Evolutionary conservation across 768 basidiomycete species (phyloP).

Genomic region (Lyophyllum atratum): DNA sequence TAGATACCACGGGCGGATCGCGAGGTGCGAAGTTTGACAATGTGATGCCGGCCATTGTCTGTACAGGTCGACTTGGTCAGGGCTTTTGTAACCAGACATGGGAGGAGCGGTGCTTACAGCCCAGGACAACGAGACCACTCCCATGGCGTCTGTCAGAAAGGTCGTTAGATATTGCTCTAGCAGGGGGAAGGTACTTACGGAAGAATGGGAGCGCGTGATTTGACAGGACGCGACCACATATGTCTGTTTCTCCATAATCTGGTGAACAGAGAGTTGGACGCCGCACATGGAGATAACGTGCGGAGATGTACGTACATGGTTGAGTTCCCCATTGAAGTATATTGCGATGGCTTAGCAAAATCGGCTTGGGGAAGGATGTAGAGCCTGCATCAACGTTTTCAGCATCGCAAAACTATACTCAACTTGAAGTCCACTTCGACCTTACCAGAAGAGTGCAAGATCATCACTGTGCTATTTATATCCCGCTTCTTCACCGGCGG

Average conservation of each 20-base stretch:
- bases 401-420: neutral
- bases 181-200: slow-evolving; percentile 11
- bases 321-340: slow-evolving; percentile 19
- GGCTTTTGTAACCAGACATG: neutral
- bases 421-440: neutral
- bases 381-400: slow-evolving; percentile 9
- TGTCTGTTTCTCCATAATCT: slow-evolving; percentile 26
- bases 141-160: slow-evolving; percentile 16
- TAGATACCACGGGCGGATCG: slow-evolving; percentile 18
- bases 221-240: slow-evolving; percentile 21
- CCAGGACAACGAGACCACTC: slow-evolving; percentile 17
- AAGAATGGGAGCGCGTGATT: slow-evolving; percentile 22
- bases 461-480: slow-evolving; percentile 12
- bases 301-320: slow-evolving; percentile 13
- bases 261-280: neutral
- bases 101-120: slow-evolving; percentile 9
- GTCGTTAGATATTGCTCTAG: neutral
- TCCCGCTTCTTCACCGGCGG: neutral
- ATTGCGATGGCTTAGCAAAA: slow-evolving; percentile 13
- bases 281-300: neutral
- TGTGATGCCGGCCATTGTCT: slow-evolving; percentile 17
- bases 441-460: slow-evolving; percentile 24
- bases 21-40: slow-evolving; percentile 16
- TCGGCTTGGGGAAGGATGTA: slow-evolving; percentile 20
- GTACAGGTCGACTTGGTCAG: neutral